These are phyloP conservation scores for Alternaria burnsii DNA, from an alignment of 2,329 filamentous ascomycete genomes.

Conservation along the genomic window DNA sequence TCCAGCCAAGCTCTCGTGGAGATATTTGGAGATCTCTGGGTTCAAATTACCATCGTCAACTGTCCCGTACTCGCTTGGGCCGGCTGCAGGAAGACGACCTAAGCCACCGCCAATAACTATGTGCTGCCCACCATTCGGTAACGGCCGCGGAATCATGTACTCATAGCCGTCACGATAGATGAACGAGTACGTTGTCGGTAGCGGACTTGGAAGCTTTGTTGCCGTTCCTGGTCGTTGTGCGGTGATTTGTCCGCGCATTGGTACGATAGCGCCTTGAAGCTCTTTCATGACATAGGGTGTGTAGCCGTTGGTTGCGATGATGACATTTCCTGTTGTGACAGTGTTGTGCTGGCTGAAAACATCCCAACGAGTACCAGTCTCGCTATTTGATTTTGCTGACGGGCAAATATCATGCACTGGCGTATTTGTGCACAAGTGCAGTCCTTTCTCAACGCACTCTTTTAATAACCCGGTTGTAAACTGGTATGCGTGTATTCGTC, in stretches of 20 bases:
- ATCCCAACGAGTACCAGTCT: conserved; percentile 20
- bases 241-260: conserved; percentile 53
- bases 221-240: conserved; percentile 48
- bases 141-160: conserved; percentile 69
- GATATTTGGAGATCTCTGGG: conserved; percentile 59
- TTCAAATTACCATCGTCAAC: conserved; percentile 66
- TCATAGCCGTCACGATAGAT: conserved; percentile 70
- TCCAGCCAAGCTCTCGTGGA: conserved; percentile 52
- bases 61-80: conserved; percentile 61
- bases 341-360: conserved; percentile 29
- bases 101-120: conserved; percentile 71
- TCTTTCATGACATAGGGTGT: conserved; percentile 38
- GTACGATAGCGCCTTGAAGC: conserved; percentile 54
- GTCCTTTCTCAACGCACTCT: conserved; percentile 36
- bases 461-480: conserved; percentile 40
- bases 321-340: conserved; percentile 27
- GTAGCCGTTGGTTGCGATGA: conserved; percentile 50
- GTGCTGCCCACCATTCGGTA: conserved; percentile 52
- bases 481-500: conserved; percentile 44
- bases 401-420: conserved; percentile 33
- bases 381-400: background rate
- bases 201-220: conserved; percentile 48
- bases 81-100: conserved; percentile 52
- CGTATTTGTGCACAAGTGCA: conserved; percentile 41
- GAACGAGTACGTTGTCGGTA: conserved; percentile 67